phyloP scores from a whole-genome alignment of 768 basidiomycete species.

The Tulasnella sp. region DNA sequence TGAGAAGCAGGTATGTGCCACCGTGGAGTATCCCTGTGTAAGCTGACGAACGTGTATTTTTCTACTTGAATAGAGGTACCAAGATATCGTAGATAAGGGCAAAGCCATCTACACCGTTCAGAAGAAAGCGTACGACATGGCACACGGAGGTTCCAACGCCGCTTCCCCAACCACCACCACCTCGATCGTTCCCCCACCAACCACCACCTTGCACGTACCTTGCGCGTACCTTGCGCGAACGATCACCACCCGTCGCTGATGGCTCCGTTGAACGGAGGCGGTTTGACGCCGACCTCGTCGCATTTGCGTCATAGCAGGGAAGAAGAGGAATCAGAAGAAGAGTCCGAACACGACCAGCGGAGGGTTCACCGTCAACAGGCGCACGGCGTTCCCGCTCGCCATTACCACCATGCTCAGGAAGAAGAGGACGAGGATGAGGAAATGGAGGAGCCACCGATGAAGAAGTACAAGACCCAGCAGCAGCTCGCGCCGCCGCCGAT shows the following conservation, averaged over 20 bases:
- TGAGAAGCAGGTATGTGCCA: slow-evolving; percentile 16
- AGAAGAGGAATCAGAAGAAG: slow-evolving; percentile 34
- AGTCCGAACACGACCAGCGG: slow-evolving; percentile 29
- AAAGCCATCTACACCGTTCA: not conserved
- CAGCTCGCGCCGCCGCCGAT: not conserved
- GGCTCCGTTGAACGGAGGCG: not conserved
- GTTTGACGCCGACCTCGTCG: not conserved
- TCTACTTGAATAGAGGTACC: slow-evolving; percentile 24
- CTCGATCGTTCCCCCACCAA: too few relatives aligned
- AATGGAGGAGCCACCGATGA: slow-evolving; percentile 34
- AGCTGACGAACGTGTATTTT: not conserved
- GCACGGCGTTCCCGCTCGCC: not conserved
- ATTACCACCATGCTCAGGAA: not conserved
- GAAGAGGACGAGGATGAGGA: slow-evolving; percentile 26
- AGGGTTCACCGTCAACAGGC: slow-evolving; percentile 21
- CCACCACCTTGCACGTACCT: too few relatives aligned
- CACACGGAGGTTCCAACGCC: not conserved
- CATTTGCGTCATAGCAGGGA: slow-evolving; percentile 27
- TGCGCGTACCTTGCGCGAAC: not conserved
- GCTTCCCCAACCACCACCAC: slow-evolving; percentile 10
- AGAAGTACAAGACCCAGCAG: slow-evolving; percentile 35
- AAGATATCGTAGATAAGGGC: slow-evolving; percentile 16
- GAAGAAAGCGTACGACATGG: slow-evolving; percentile 21
- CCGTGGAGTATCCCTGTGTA: too few relatives aligned
- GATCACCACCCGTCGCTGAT: not conserved